Base-by-base conservation (phyloP, 192 early-diverging fungal species). In the Irineochytrium annulatum region DNA sequence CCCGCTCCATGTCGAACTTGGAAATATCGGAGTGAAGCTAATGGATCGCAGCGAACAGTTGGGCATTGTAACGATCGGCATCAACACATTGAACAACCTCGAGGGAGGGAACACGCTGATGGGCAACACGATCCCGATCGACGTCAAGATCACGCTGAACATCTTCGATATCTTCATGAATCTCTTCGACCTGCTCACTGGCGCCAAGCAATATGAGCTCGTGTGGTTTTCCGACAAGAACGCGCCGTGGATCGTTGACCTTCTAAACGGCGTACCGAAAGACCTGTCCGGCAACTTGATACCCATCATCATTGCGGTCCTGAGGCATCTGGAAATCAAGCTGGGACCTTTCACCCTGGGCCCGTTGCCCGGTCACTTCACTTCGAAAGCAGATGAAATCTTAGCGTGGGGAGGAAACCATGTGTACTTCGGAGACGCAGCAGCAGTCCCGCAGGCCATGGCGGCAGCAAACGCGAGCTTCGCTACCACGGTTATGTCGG, bases 81-180 rank as follows among this genome's bases (percentile, higher is more conserved):
- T 63, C 1, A 35, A 58, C 34, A 55, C 53, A n/a, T 58, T 58
- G 53, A 63, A 63, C 39, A 52, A 27, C 26, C 34, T 34, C 52
- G 52, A 63, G 29, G 61, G 61, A 11, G 61, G 61, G n/a, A 13
- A 41, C 4, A 22, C 30, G 16, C 54, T 52, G n/a, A 20, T 13
- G 20, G 35, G 0, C 39, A 63, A 63, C 29, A 19, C 37, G 16
- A 20, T 63, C 52, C 31, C 31, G 8, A 22, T 63, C 26, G 52
- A 32, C 13, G 61, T 43, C 11, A 49, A 49, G 22, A 8, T 49
- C 46, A 22, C 8, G 6, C 8, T 49, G 17, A 22, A 22, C 11
- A 8, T n/a, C 11, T 41, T 8, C 11, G 24, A 49, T 24, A 49
- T 49, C 26, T 24, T 49, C 46, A 24, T 8, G 13, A 22, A 22